Evolutionary conservation across 495 filamentous ascomycete species (phyloP).

Genomic region (Penicillium alfredii): DNA sequence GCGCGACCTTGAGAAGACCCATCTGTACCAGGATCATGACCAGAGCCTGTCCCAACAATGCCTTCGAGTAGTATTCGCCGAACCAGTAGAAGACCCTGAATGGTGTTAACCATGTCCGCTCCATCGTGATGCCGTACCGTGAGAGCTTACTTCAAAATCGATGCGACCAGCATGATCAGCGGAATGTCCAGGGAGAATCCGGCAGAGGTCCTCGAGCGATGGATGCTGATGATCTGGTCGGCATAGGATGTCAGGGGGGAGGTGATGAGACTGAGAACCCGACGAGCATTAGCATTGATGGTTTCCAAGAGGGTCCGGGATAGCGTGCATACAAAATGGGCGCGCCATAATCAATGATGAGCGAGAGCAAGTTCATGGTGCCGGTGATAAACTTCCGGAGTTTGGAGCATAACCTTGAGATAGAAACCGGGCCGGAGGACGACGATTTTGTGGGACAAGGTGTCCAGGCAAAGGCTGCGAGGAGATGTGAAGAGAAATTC

Average conservation of each 20-base stretch:
- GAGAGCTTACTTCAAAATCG: constrained; percentile 69
- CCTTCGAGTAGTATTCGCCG: constrained; percentile 72
- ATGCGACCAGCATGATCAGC: constrained; percentile 94
- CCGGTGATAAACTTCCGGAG: constrained; percentile 7
- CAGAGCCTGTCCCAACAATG: constrained; percentile 76
- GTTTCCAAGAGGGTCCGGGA: neutral
- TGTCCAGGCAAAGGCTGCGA: no score
- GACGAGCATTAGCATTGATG: constrained; percentile 6
- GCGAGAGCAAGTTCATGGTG: constrained; percentile 37
- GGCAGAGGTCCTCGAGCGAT: constrained; percentile 70
- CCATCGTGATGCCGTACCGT: no score
- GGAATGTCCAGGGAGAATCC: constrained; percentile 92
- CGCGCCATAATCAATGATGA: constrained; percentile 42
- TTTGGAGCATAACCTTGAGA: constrained; percentile 3
- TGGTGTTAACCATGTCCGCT: no score
- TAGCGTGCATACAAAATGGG: constrained; percentile 33
- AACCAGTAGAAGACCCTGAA: constrained; percentile 89
- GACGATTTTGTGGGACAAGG: no score
- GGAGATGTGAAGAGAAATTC: no score
- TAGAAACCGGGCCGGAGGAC: no score
- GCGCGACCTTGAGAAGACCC: constrained; percentile 79
- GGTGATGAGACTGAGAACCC: constrained; percentile 58
- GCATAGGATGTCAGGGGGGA: constrained; percentile 83
- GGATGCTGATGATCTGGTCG: constrained; percentile 88
- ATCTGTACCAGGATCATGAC: constrained; percentile 83